phyloP scores from a whole-genome alignment of 2,329 filamentous ascomycete species.

The Trichoderma hamatum region DNA sequence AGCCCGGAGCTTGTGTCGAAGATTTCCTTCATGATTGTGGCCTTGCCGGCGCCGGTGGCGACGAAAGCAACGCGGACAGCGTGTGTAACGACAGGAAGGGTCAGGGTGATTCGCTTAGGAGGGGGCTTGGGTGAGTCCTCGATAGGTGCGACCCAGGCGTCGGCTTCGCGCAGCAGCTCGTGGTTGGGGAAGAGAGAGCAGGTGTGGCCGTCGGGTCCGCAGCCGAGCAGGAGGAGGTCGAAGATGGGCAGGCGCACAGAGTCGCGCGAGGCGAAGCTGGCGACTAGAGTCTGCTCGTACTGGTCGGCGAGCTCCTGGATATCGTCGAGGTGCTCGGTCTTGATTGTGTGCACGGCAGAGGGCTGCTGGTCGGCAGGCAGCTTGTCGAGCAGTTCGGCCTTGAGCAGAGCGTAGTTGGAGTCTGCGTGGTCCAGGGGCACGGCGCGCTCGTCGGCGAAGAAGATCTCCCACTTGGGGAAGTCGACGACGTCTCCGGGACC shows the following conservation, averaged over 20 bases:
- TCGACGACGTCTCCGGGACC: constrained; percentile 65
- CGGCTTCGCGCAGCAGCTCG: constrained; percentile 79
- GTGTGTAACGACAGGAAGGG: constrained; percentile 86
- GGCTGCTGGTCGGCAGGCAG: constrained; percentile 71
- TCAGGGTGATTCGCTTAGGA: constrained; percentile 85
- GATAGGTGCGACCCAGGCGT: constrained; percentile 91
- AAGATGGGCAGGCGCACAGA: constrained; percentile 94
- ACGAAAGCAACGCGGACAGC: constrained; percentile 87
- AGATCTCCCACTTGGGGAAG: constrained; percentile 93
- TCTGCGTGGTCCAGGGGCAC: constrained; percentile 90
- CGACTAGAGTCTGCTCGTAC: constrained; percentile 88
- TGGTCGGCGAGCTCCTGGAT: constrained; percentile 89
- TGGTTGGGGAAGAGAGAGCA: constrained; percentile 95
- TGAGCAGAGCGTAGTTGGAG: constrained; percentile 90
- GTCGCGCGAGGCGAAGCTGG: constrained; percentile 86
- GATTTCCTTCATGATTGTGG: constrained; percentile 88
- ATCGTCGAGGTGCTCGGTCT: constrained; percentile 67
- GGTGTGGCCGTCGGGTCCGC: constrained; percentile 94
- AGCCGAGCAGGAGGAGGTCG: constrained; percentile 89
- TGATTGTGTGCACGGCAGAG: constrained; percentile 75
- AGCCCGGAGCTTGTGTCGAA: constrained; percentile 79
- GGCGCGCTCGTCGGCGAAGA: constrained; percentile 96
- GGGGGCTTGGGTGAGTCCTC: constrained; percentile 95
- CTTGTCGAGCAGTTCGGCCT: constrained; percentile 85
- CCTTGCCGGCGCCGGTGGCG: constrained; percentile 86